Conservation (phyloP, 805 yeast species). For the Zygosaccharomyces bisporus region DNA sequence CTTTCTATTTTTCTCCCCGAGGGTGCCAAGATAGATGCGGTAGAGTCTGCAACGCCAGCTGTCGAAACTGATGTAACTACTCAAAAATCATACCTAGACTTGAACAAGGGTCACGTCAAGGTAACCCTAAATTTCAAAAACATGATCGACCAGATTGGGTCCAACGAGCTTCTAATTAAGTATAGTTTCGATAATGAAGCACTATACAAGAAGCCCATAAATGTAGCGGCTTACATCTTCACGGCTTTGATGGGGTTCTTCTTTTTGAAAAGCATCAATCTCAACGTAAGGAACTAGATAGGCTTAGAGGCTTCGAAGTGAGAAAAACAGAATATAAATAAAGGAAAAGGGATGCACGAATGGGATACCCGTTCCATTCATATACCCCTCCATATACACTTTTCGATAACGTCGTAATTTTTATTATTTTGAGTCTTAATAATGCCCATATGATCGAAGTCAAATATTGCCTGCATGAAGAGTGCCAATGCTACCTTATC, state of each 20-base stretch:
- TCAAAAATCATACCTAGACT: constrained; percentile 65
- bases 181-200: constrained; percentile 57
- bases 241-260: constrained; percentile 55
- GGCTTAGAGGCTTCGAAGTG: neutral
- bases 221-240: constrained; percentile 59
- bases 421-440: constrained; percentile 51
- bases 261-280: constrained; percentile 45
- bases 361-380: constrained; percentile 7
- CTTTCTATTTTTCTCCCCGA: constrained; percentile 79
- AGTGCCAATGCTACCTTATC: constrained; percentile 61
- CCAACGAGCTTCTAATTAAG: constrained; percentile 52
- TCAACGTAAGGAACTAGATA: constrained; percentile 30
- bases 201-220: constrained; percentile 61
- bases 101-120: constrained; percentile 72
- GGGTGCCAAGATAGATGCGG: constrained; percentile 59
- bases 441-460: constrained; percentile 65
- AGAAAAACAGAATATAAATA: neutral
- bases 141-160: constrained; percentile 64
- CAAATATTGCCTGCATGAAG: constrained; percentile 72
- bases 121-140: constrained; percentile 56
- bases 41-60: constrained; percentile 51
- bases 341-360: neutral
- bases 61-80: constrained; percentile 24
- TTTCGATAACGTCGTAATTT: constrained; percentile 31
- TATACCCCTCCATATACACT: constrained; percentile 36